Conservation (phyloP, 208 protist genomes). For the Kentomonas sorsogonicus region DNA sequence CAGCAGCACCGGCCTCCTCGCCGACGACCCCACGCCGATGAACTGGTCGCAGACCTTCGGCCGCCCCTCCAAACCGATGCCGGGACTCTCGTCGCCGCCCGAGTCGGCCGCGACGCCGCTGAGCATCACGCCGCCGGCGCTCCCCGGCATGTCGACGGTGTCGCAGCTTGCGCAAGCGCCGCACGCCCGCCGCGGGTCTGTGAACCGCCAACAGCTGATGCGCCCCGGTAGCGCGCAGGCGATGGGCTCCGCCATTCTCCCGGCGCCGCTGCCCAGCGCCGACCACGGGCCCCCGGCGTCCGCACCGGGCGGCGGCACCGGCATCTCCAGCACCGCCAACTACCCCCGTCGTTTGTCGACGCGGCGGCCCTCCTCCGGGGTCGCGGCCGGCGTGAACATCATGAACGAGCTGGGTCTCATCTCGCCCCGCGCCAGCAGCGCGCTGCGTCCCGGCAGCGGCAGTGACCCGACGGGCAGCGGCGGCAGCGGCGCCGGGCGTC, state of each 20-base stretch:
- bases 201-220: too few species aligned
- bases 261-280: too few species aligned
- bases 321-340: too few species aligned
- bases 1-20: slow-evolving; percentile 1
- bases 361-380: slow-evolving; percentile 5
- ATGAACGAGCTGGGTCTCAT: slow-evolving; percentile 14
- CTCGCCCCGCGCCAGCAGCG: slow-evolving; percentile 16
- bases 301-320: too few species aligned
- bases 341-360: not conserved
- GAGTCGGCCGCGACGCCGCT: slow-evolving; percentile 25
- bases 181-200: too few species aligned
- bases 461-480: slow-evolving; percentile 24
- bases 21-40: not conserved
- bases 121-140: not conserved
- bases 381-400: slow-evolving; percentile 2
- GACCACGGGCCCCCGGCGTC: too few species aligned
- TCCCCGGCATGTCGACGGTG: not conserved
- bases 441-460: slow-evolving; percentile 20
- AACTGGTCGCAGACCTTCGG: not conserved
- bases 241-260: too few species aligned
- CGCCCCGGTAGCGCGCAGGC: too few species aligned
- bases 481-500: slow-evolving; percentile 13
- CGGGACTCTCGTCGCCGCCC: slow-evolving; percentile 21
- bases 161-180: too few species aligned
- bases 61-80: not conserved